These are phyloP conservation scores for Vanilla planifolia DNA, from an alignment of 106 monocot genomes.

Conservation along the genomic window DNA sequence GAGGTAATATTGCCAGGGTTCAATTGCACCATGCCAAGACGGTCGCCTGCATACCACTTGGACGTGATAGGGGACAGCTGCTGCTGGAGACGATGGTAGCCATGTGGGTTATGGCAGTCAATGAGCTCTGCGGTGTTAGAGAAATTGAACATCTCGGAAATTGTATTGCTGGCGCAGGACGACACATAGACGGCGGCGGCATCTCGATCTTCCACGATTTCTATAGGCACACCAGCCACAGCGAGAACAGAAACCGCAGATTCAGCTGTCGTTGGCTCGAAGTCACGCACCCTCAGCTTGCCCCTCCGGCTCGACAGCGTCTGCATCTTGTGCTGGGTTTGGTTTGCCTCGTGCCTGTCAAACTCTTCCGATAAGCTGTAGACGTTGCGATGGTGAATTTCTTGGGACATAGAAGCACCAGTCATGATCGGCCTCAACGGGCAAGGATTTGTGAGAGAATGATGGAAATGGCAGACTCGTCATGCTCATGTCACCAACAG, in stretches of 20 bases:
- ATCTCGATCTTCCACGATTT: not conserved
- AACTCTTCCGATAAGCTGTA: constrained; percentile 61
- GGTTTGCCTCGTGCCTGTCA: constrained; percentile 3
- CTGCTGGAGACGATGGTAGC: constrained; percentile 11
- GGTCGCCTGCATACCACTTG: constrained; percentile 8
- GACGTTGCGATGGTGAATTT: constrained; percentile 77
- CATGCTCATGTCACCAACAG: constrained; percentile 41
- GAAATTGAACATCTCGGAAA: constrained; percentile 91
- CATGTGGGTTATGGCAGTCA: constrained; percentile 40
- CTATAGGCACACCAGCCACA: not conserved
- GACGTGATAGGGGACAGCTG: constrained; percentile 11
- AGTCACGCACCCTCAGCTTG: constrained; percentile 62
- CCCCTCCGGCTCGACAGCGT: constrained; percentile 42
- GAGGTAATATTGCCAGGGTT: not conserved
- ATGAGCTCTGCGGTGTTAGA: constrained; percentile 43
- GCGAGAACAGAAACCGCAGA: constrained; percentile 22
- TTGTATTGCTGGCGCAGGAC: constrained; percentile 33
- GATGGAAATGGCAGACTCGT: constrained; percentile 21
- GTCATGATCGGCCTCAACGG: not conserved
- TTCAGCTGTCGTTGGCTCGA: constrained; percentile 10
- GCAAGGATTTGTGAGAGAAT: not conserved
- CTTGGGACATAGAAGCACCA: constrained; percentile 79
- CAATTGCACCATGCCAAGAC: not conserved
- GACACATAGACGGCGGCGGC: constrained; percentile 18
- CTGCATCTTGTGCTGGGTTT: constrained; percentile 15